phyloP scores from a whole-genome alignment of 371 early-diverging fungal species.

The Apophysomyces elegans region DNA sequence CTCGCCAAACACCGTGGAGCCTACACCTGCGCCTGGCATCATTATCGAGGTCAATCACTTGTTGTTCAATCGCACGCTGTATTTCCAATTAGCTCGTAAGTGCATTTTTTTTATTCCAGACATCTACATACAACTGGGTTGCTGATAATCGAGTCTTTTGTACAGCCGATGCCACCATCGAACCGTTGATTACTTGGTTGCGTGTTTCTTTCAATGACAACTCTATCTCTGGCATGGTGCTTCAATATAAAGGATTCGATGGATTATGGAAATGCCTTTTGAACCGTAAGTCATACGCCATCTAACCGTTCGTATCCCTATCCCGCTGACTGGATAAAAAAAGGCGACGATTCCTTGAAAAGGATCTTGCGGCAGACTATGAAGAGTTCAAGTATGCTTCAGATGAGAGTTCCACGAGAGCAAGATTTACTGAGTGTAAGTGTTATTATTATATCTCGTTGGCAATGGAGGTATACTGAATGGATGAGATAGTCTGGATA shows the following conservation, averaged over 20 bases:
- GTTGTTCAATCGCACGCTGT: constrained; percentile 44
- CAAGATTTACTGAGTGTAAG: constrained; percentile 35
- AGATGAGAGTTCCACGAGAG: constrained; percentile 39
- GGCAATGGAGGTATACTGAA: neutral
- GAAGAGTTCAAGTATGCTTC: constrained; percentile 13
- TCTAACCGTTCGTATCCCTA: neutral
- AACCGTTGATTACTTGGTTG: constrained; percentile 51
- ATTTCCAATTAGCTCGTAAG: constrained; percentile 53
- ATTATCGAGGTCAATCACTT: constrained; percentile 54
- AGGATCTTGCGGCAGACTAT: constrained; percentile 32
- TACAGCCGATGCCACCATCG: constrained; percentile 55
- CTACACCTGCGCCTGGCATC: constrained; percentile 27
- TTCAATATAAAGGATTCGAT: constrained; percentile 44
- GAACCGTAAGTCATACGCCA: constrained; percentile 26
- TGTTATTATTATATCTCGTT: neutral
- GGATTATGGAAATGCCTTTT: constrained; percentile 38
- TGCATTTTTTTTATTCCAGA: neutral
- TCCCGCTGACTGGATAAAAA: neutral
- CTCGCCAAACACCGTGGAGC: neutral
- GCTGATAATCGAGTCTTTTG: too few species aligned
- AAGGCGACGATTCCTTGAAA: constrained; percentile 37
- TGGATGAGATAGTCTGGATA: constrained; percentile 40
- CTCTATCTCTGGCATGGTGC: constrained; percentile 52
- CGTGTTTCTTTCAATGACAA: constrained; percentile 49
- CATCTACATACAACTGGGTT: neutral